These are phyloP conservation scores for Mycena haematopus DNA, from an alignment of 768 basidiomycete genomes.

Conservation along the genomic window DNA sequence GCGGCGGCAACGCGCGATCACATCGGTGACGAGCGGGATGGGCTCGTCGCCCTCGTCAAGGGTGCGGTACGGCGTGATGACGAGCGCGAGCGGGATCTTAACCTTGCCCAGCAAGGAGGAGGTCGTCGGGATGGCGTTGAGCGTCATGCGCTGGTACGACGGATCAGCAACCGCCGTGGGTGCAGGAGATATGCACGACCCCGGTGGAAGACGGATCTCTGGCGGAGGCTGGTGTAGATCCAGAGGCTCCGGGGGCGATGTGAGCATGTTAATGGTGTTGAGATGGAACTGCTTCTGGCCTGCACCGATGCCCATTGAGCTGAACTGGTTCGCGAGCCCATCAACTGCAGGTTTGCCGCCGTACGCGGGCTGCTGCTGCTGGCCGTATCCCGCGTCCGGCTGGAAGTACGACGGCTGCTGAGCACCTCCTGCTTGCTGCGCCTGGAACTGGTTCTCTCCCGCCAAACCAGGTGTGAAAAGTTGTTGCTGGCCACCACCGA, in stretches of 20 bases:
- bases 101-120: conserved; percentile 86
- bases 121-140: conserved; percentile 93
- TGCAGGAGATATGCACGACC: conserved; percentile 78
- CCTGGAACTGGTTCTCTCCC: conserved; percentile 69
- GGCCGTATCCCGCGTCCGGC: conserved; percentile 42
- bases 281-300: conserved; percentile 80
- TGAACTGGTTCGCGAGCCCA: conserved; percentile 82
- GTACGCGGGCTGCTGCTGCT: conserved; percentile 46
- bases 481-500: conserved; percentile 49
- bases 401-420: conserved; percentile 43
- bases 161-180: conserved; percentile 85
- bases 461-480: conserved; percentile 89
- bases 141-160: conserved; percentile 89
- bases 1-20: conserved; percentile 94
- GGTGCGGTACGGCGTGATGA: conserved; percentile 90
- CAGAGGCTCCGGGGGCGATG: conserved; percentile 89
- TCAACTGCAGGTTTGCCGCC: conserved; percentile 46
- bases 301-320: conserved; percentile 85
- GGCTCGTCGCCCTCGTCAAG: conserved; percentile 82
- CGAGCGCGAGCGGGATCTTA: conserved; percentile 87
- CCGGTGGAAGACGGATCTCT: conserved; percentile 87
- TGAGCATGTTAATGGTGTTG: conserved; percentile 90
- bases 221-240: conserved; percentile 85
- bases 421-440: conserved; percentile 53
- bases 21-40: conserved; percentile 91